Percentiles rank a stretch among this genome's conserved stretches.
phyloP scores from a whole-genome alignment of 441 rosid species.

The Flueggea neowawraea region DNA sequence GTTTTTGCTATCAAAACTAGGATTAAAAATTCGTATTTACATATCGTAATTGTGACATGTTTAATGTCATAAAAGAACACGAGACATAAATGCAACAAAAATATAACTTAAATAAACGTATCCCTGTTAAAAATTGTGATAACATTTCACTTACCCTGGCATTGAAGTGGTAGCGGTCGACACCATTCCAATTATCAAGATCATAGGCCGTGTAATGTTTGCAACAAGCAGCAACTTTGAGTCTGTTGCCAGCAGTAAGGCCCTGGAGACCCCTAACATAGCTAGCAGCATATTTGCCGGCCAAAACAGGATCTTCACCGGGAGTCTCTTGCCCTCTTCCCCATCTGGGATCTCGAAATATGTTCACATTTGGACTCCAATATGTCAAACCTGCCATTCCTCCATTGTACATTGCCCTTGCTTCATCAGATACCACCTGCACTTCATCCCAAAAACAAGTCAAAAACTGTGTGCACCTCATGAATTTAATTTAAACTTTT shows the following conservation, averaged over 20 bases:
- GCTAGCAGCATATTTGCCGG: slow-evolving; percentile 80
- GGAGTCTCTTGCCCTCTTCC: slow-evolving; percentile 98
- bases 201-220: slow-evolving; percentile 97
- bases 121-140: background rate
- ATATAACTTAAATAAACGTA: background rate
- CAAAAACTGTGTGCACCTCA: background rate
- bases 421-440: slow-evolving; percentile 96
- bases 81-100: background rate
- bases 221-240: slow-evolving; percentile 94
- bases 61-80: too few relatives aligned
- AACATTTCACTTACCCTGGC: slow-evolving; percentile 40
- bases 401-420: slow-evolving; percentile 94
- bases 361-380: slow-evolving; percentile 97
- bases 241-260: slow-evolving; percentile 34
- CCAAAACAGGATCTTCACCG: slow-evolving; percentile 90
- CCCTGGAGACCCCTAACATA: slow-evolving; percentile 90
- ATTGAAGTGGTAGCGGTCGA: slow-evolving; percentile 82
- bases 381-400: slow-evolving; percentile 87
- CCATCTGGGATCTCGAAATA: slow-evolving; percentile 95
- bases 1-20: too few relatives aligned
- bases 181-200: slow-evolving; percentile 92
- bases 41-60: too few relatives aligned
- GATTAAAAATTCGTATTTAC: too few relatives aligned
- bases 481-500: too few relatives aligned
- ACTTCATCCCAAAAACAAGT: slow-evolving; percentile 4